Conservation (phyloP, 163 green algal genomes). For the Coccomyxa subellipsoidea region DNA sequence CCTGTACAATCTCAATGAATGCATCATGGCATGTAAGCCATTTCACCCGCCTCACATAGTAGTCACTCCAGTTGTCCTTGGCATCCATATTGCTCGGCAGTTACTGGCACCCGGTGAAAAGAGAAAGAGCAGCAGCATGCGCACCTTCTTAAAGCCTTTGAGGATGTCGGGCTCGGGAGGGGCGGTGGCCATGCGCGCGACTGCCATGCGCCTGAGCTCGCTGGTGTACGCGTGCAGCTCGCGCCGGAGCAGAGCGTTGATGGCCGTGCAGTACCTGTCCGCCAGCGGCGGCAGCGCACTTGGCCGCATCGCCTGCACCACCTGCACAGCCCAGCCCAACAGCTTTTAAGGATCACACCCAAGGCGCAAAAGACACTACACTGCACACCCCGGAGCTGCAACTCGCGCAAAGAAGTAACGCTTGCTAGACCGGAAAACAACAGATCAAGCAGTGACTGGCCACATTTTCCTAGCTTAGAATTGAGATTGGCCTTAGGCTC, state of each 20-base stretch:
- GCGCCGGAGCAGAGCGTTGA: constrained; percentile 35
- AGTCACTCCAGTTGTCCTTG: no score
- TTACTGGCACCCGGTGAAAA: neutral
- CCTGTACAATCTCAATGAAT: no score
- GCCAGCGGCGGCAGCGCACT: constrained; percentile 17
- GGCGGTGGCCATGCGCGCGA: constrained; percentile 11
- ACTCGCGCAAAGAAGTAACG: no score
- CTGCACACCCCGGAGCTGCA: no score
- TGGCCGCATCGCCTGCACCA: constrained; percentile 32
- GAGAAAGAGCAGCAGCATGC: neutral
- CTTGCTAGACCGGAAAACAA: no score
- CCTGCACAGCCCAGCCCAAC: constrained; percentile 22
- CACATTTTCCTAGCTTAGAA: no score
- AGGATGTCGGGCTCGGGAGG: constrained; percentile 21
- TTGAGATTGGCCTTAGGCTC: no score
- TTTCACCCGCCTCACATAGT: no score
- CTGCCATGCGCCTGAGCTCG: constrained; percentile 5
- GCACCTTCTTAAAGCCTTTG: neutral
- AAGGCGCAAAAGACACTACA: no score
- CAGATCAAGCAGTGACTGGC: no score
- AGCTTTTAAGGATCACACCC: neutral
- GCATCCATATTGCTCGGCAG: no score
- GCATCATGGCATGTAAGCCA: no score
- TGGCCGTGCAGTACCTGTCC: constrained; percentile 32
- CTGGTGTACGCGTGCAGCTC: constrained; percentile 23